A percentile compares a stretch with the other conserved stretches of the same genome.
phyloP scores from a whole-genome alignment of 2,329 filamentous ascomycete genomes.

The Coccinonectria pachysandricola region DNA sequence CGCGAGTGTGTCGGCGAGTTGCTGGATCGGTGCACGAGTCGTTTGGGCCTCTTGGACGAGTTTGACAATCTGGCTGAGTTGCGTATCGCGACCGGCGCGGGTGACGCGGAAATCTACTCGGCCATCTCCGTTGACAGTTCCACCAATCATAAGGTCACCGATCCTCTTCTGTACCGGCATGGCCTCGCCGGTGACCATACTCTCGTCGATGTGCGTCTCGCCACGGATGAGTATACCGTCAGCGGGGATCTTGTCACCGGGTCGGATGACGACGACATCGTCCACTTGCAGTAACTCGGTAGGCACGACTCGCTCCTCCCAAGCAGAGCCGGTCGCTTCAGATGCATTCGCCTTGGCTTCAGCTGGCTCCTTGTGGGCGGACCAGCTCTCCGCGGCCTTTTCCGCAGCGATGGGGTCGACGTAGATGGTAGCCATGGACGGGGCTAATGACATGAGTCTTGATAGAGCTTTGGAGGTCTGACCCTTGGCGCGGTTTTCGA shows the following conservation, averaged over 20 bases:
- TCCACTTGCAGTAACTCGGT: slow-evolving; percentile 91
- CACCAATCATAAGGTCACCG: slow-evolving; percentile 72
- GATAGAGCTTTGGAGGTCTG: slow-evolving; percentile 93
- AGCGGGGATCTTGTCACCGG: slow-evolving; percentile 92
- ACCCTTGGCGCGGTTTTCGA: slow-evolving; percentile 92
- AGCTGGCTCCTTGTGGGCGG: slow-evolving; percentile 17
- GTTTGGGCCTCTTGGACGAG: slow-evolving; percentile 98
- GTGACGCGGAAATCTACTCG: slow-evolving; percentile 88
- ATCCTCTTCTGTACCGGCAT: slow-evolving; percentile 88
- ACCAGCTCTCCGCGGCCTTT: slow-evolving; percentile 77
- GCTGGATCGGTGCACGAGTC: slow-evolving; percentile 85
- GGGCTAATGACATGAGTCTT: slow-evolving; percentile 86
- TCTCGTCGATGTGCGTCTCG: slow-evolving; percentile 91
- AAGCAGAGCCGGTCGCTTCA: slow-evolving; percentile 43
- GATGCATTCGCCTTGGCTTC: slow-evolving; percentile 33
- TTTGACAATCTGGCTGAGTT: slow-evolving; percentile 95
- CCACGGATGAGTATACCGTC: slow-evolving; percentile 81
- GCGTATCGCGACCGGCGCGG: slow-evolving; percentile 85
- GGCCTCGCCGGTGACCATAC: slow-evolving; percentile 96
- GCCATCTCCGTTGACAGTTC: slow-evolving; percentile 90
- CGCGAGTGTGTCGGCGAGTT: slow-evolving; percentile 80
- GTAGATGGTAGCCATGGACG: slow-evolving; percentile 96
- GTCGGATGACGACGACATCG: slow-evolving; percentile 84
- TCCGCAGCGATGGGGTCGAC: slow-evolving; percentile 86
- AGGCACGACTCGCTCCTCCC: slow-evolving; percentile 78